Percentiles rank a stretch among this genome's conserved stretches.
These are phyloP conservation scores for Salinomyces thailandicus DNA, from an alignment of 2,329 filamentous ascomycete genomes.

Conservation along the genomic window DNA sequence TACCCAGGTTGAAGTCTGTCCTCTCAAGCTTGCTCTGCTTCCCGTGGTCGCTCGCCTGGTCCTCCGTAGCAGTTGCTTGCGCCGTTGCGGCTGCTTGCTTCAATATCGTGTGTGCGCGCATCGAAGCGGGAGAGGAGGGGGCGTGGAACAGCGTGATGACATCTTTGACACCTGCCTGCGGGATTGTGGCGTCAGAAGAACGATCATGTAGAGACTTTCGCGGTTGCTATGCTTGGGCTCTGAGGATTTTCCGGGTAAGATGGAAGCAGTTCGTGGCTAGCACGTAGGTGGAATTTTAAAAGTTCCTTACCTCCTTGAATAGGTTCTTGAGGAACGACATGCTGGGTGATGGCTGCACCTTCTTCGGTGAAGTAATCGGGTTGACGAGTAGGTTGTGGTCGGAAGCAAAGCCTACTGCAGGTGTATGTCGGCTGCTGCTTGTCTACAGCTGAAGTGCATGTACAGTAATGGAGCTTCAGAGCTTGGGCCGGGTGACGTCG, in stretches of 20 bases:
- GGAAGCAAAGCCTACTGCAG: too few relatives aligned
- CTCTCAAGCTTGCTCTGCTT: constrained; percentile 49
- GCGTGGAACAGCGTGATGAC: constrained; percentile 95
- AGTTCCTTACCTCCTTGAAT: constrained; percentile 35
- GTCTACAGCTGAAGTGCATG: not conserved
- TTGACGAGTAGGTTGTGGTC: not conserved
- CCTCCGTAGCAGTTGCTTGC: constrained; percentile 55
- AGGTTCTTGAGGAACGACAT: constrained; percentile 38
- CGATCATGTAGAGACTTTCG: constrained; percentile 3
- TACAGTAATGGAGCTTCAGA: not conserved
- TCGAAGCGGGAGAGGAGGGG: constrained; percentile 60
- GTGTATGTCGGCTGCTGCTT: too few relatives aligned
- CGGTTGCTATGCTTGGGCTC: not conserved
- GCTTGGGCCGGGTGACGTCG: not conserved
- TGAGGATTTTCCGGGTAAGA: not conserved
- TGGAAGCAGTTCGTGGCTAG: not conserved
- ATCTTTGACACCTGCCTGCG: constrained; percentile 47
- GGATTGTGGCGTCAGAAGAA: not conserved
- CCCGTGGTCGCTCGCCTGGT: constrained; percentile 60
- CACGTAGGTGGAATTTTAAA: not conserved
- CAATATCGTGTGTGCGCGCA: constrained; percentile 62
- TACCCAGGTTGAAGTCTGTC: constrained; percentile 65
- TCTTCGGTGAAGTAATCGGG: too few relatives aligned
- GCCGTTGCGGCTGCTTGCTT: constrained; percentile 69
- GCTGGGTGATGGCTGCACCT: too few relatives aligned